Conservation (phyloP, 2,329 filamentous ascomycete species). For the Bipolaris sorokiniana region DNA sequence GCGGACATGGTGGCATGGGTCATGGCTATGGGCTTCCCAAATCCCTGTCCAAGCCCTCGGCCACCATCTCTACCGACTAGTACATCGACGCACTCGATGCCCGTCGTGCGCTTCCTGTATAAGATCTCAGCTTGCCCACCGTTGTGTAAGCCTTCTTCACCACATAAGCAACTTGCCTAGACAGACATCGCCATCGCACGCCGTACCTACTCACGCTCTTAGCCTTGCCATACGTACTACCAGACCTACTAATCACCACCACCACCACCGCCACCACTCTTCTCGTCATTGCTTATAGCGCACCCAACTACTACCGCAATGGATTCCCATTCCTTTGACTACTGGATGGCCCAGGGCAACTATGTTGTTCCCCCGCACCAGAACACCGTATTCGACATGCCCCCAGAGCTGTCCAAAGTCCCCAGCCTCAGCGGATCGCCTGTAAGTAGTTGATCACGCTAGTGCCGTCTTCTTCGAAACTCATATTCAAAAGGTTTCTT, state of each 20-base stretch:
- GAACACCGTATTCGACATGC: slow-evolving; percentile 41
- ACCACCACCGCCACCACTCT: background rate
- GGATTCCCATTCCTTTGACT: slow-evolving; percentile 47
- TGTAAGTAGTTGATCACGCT: slow-evolving; percentile 29
- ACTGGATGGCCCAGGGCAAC: slow-evolving; percentile 47
- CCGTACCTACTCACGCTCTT: background rate
- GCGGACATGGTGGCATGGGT: slow-evolving; percentile 22
- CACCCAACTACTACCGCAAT: slow-evolving; percentile 25
- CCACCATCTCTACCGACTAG: slow-evolving; percentile 22
- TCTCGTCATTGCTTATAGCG: slow-evolving; percentile 9
- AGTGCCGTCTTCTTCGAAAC: background rate
- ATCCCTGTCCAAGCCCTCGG: slow-evolving; percentile 31
- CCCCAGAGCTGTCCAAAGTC: slow-evolving; percentile 45
- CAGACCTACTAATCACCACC: background rate
- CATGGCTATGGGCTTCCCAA: slow-evolving; percentile 1
- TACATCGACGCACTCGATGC: slow-evolving; percentile 26
- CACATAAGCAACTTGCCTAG: slow-evolving; percentile 32
- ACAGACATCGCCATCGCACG: slow-evolving; percentile 6
- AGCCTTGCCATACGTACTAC: background rate
- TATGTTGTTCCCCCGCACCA: slow-evolving; percentile 42
- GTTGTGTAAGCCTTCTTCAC: slow-evolving; percentile 38
- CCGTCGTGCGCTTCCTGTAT: slow-evolving; percentile 34
- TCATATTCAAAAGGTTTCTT: slow-evolving; percentile 38
- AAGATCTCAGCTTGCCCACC: slow-evolving; percentile 43
- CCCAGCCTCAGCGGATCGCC: slow-evolving; percentile 49